Base-by-base conservation (phyloP, 768 basidiomycete species). In the Suillus decipiens region DNA sequence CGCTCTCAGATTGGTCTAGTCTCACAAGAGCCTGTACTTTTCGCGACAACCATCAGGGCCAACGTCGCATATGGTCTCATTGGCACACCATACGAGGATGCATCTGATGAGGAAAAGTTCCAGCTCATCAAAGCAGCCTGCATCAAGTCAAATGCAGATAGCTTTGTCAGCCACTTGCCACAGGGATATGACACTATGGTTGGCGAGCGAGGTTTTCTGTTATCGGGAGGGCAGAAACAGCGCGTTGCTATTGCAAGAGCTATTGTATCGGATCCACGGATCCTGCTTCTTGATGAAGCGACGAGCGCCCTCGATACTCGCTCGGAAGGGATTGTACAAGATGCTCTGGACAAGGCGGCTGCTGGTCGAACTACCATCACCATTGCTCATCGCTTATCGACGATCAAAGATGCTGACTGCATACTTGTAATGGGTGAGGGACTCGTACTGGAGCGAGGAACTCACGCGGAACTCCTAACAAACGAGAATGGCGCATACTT, bases 241-340 rank as follows among this genome's bases (percentile, higher is more conserved):
- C 80, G 83, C 57, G 77, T 84, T n/a, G 83, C 82, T 39, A 83
- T 84, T 63, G 83, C 83, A n/a, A 75, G 80, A 42, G 80, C 80
- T 8, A 80, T 81, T 59, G 81, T 82, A 34, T 82, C 81, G 7
- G 80, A 83, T 67, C 82, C 82, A 0, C 70, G 73, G 22, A 80
- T 85, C 42, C 70, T 85, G 3, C 72, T 85, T 6, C 76, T 84
- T 51, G 83, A 84, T 61, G 83, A 84, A 64, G 80, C 79, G 2
- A 84, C 83, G 1, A 77, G 75, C 22, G 83, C 82, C 12, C 72
- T 84, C 3, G 83, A 84, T 67, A 81, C 82, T 1, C 78, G 80
- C 61, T 80, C 79, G 4, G 83, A 82, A 61, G 82, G 80, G 24
- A 75, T 84, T 59, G 84, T 85, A 1, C 84, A 84, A 68, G 78